These are phyloP conservation scores for Bacterosira constricta DNA, from an alignment of 108 stramenopile species.

Conservation along the genomic window DNA sequence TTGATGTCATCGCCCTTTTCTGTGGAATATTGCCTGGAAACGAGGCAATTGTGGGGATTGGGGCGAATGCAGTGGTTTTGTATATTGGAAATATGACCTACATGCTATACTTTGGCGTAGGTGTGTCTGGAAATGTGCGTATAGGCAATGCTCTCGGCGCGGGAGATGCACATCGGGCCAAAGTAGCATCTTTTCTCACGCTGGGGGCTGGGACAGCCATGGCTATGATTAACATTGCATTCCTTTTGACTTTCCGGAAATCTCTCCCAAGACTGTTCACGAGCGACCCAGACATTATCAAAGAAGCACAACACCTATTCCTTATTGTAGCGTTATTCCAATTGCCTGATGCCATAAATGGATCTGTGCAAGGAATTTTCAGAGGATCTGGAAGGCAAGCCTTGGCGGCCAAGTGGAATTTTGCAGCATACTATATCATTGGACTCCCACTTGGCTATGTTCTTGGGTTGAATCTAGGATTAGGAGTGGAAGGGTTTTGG, in stretches of 20 bases:
- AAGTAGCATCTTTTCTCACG: conserved; percentile 28
- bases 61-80: conserved; percentile 40
- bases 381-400: conserved; percentile 36
- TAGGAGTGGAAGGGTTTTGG: conserved; percentile 41
- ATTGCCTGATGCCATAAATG: conserved; percentile 44
- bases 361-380: conserved; percentile 32
- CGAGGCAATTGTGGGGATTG: conserved; percentile 43
- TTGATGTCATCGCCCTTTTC: conserved; percentile 39
- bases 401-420: conserved; percentile 41
- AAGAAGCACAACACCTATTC: conserved; percentile 26
- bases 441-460: conserved; percentile 48
- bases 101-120: conserved; percentile 44
- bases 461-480: conserved; percentile 6
- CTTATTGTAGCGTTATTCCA: conserved; percentile 43
- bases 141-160: conserved; percentile 54
- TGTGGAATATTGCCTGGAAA: conserved; percentile 41
- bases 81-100: conserved; percentile 28
- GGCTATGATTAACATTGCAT: conserved; percentile 22
- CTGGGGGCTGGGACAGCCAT: conserved; percentile 8
- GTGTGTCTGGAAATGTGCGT: conserved; percentile 40
- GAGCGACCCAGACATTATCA: conserved; percentile 29
- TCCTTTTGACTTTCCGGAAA: conserved; percentile 27
- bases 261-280: conserved; percentile 39
- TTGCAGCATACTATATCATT: conserved; percentile 45
- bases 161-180: conserved; percentile 42